These are phyloP conservation scores for Grosmannia huntii DNA, from an alignment of 2,329 filamentous ascomycete species.

Conservation along the genomic window DNA sequence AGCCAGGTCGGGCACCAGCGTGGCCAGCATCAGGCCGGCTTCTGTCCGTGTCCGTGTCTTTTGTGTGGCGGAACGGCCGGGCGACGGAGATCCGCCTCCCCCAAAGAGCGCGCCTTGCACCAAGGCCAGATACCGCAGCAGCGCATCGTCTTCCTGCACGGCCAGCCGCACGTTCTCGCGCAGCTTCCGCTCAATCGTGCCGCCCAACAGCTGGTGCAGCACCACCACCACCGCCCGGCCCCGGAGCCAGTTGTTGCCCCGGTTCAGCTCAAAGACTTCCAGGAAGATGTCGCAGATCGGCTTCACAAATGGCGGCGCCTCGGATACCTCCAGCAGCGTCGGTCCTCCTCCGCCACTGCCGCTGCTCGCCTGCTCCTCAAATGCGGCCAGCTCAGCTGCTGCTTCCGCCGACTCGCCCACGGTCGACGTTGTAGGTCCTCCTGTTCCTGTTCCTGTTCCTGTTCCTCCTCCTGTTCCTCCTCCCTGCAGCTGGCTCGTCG, in stretches of 20 bases:
- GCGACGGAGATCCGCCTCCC: not conserved
- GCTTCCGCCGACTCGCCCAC: slow-evolving; percentile 44
- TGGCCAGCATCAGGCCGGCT: slow-evolving; percentile 78
- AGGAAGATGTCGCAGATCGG: slow-evolving; percentile 97
- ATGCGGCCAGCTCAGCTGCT: slow-evolving; percentile 86
- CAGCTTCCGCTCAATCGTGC: slow-evolving; percentile 91
- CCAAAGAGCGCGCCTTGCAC: slow-evolving; percentile 63
- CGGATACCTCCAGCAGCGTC: slow-evolving; percentile 63
- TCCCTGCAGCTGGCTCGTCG: slow-evolving; percentile 47
- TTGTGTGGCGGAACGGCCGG: slow-evolving; percentile 50
- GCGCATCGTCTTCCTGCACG: slow-evolving; percentile 69
- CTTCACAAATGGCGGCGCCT: slow-evolving; percentile 89
- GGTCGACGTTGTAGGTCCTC: not conserved
- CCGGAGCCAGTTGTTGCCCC: slow-evolving; percentile 92
- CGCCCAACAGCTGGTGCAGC: slow-evolving; percentile 85
- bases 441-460: not conserved
- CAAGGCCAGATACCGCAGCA: slow-evolving; percentile 62
- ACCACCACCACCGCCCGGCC: slow-evolving; percentile 93
- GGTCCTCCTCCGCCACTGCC: not conserved
- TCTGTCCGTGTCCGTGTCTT: slow-evolving; percentile 73
- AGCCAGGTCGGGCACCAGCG: slow-evolving; percentile 79
- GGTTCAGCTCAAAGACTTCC: slow-evolving; percentile 87
- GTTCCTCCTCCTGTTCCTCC: not conserved
- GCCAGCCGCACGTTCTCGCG: slow-evolving; percentile 68
- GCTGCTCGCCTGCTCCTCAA: slow-evolving; percentile 50